Evolutionary conservation across 2,329 filamentous ascomycete species (phyloP).

Genomic region (Thielaviopsis populi): DNA sequence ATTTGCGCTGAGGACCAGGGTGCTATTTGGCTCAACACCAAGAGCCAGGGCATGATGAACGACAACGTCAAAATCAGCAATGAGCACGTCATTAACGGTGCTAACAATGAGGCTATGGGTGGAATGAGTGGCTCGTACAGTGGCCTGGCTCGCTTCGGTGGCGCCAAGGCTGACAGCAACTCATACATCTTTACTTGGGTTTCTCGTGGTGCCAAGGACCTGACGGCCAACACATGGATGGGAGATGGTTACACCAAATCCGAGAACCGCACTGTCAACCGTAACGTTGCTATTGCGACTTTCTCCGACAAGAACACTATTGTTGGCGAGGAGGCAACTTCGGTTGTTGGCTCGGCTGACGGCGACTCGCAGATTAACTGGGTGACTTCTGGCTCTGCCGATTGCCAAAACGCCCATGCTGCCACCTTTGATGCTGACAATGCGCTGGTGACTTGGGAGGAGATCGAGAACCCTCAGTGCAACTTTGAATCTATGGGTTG

Average conservation of each 20-base stretch:
- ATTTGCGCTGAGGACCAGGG: conserved; percentile 49
- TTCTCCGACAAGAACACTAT: conserved; percentile 44
- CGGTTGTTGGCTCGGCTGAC: conserved; percentile 34
- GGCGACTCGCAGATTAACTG: conserved; percentile 46
- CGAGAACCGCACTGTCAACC: conserved; percentile 39
- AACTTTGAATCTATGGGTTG: conserved; percentile 45
- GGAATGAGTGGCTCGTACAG: conserved; percentile 50
- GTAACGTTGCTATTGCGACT: conserved; percentile 43
- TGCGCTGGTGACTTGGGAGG: conserved; percentile 46
- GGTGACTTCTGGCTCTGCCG: conserved; percentile 36
- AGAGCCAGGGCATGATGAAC: conserved; percentile 38
- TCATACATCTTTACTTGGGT: conserved; percentile 49
- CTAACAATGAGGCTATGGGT: conserved; percentile 42
- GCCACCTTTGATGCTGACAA: conserved; percentile 37
- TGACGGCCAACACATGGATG: conserved; percentile 43
- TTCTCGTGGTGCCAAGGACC: conserved; percentile 41
- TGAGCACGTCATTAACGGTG: conserved; percentile 46
- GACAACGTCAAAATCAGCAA: conserved; percentile 45
- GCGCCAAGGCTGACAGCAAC: conserved; percentile 23
- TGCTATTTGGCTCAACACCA: conserved; percentile 48
- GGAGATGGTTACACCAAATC: conserved; percentile 38
- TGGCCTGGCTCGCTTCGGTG: conserved; percentile 37
- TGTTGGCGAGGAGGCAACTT: conserved; percentile 37
- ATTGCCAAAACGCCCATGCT: conserved; percentile 44
- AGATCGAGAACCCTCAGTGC: conserved; percentile 40